A percentile compares a stretch with the other conserved stretches of the same genome.
phyloP scores from a whole-genome alignment of 495 filamentous ascomycete genomes.

The Stereocaulon alpinum region DNA sequence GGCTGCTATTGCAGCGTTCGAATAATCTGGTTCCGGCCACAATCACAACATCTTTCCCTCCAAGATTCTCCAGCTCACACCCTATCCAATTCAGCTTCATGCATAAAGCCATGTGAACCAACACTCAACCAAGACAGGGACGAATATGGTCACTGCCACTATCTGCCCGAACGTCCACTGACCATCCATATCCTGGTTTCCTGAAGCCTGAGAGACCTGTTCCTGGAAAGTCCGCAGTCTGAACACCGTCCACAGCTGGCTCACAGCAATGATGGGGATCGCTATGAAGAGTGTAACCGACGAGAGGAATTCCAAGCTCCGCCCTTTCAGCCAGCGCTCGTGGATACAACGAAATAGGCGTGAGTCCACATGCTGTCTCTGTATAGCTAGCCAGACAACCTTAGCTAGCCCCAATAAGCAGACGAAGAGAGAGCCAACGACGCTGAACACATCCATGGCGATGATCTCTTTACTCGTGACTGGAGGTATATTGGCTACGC shows the following conservation, averaged over 20 bases:
- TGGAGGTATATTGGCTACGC: slow-evolving; percentile 2
- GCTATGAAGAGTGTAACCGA: slow-evolving; percentile 11
- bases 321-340: not conserved
- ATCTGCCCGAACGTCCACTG: slow-evolving; percentile 33
- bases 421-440: slow-evolving; percentile 16
- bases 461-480: not conserved
- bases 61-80: too few species aligned
- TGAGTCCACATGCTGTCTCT: slow-evolving; percentile 11
- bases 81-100: not conserved
- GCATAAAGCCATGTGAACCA: slow-evolving; percentile 10
- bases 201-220: slow-evolving; percentile 18
- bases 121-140: slow-evolving; percentile 26
- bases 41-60: too few species aligned
- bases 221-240: slow-evolving; percentile 23
- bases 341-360: not conserved
- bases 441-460: slow-evolving; percentile 18
- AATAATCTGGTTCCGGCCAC: too few species aligned
- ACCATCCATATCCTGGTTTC: slow-evolving; percentile 20
- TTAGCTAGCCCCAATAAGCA: slow-evolving; percentile 1
- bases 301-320: not conserved
- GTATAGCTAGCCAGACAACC: slow-evolving; percentile 12
- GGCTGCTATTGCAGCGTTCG: too few species aligned
- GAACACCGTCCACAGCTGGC: slow-evolving; percentile 27
- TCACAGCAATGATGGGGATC: slow-evolving; percentile 19
- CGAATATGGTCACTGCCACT: slow-evolving; percentile 27